Base-by-base conservation (phyloP, 106 monocot genomes). In the Phalaenopsis aphrodite region DNA sequence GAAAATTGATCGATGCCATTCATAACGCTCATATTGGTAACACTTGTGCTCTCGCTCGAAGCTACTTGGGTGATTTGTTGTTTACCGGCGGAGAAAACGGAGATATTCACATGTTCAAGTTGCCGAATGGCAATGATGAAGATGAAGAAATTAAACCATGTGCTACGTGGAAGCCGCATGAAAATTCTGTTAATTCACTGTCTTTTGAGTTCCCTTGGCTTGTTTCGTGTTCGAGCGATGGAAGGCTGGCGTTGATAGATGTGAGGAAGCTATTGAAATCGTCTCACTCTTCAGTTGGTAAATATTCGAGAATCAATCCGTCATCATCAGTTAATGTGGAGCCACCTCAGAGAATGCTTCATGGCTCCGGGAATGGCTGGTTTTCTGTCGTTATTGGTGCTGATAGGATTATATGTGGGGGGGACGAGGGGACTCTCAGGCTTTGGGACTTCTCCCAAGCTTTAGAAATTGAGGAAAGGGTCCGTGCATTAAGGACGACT, bases 191-290 rank as follows among this genome's bases (percentile, higher is more conserved):
- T 81, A 75, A 87, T 56, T 88, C 88, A 7, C 89, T 94, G 74
- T 81, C 94, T 36, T 95, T 95, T 85, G 94, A 92, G 84, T 95
- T 88, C 75, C 94, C 94, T 9, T 95, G 94, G 94, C 87, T 95
- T n/a, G 92, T 90, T 5, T 95, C 94, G 11, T 84, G 82, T 56
- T 92, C 92, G 3, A 81, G 83, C 71, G 94, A 95, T 88, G 94
- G 94, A 49, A 86, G 88, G 82, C 69, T 94, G 72, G 82, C 94
- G 23, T 75, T 95, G 64, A 95, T 95, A 39, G 88, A 95, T 79
- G 85, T 92, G 76, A 88, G 92, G 76, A 94, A 92, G 66, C 82
- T 92, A 45, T 45, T 94, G 42, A 86, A 81, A 72, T 77, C 82
- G 8, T 47, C 41, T 65, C 77, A 36, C 39, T 56, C 55, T n/a